phyloP scores from a whole-genome alignment of 2,329 filamentous ascomycete species.

The Pseudogymnoascus sp. region DNA sequence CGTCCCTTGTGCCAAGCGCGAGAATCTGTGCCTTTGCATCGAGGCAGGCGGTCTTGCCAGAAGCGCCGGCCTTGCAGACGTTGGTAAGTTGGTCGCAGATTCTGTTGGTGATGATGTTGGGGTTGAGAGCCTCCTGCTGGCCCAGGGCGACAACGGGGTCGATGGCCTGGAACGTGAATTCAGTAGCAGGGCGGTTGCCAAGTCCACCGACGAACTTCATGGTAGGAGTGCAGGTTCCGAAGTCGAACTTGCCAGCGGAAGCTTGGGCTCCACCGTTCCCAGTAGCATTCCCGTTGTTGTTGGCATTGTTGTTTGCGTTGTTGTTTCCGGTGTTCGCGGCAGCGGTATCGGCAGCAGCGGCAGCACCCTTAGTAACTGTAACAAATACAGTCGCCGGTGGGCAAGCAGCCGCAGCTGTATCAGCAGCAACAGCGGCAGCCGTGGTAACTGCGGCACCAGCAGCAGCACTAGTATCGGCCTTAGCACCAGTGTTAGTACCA shows the following conservation, averaged over 20 bases:
- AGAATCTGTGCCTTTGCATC: conserved; percentile 45
- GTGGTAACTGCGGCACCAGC: background rate
- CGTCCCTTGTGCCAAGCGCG: conserved; percentile 41
- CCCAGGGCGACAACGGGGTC: conserved; percentile 52
- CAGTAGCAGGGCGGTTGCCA: conserved; percentile 41
- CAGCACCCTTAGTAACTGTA: conserved; percentile 17
- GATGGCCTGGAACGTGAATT: conserved; percentile 61
- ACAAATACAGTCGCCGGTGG: conserved; percentile 15
- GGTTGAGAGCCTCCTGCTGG: conserved; percentile 62
- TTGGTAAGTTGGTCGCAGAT: conserved; percentile 63
- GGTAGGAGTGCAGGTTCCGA: conserved; percentile 41
- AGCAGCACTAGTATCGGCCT: conserved; percentile 11
- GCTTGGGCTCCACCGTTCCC: background rate
- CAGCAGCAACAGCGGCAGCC: conserved; percentile 12
- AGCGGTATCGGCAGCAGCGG: conserved; percentile 13
- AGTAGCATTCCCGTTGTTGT: conserved; percentile 11
- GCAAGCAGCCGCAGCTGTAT: conserved; percentile 11
- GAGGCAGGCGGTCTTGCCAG: conserved; percentile 46
- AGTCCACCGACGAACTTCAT: conserved; percentile 51
- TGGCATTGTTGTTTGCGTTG: conserved; percentile 15
- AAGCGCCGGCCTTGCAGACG: conserved; percentile 55
- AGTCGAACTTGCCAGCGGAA: conserved; percentile 34
- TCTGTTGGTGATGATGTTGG: conserved; percentile 65
- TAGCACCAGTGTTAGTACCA: conserved; percentile 9
- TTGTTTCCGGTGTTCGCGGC: conserved; percentile 5